These are phyloP conservation scores for Boletales sp. DNA, from an alignment of 768 basidiomycete species.

Conservation along the genomic window DNA sequence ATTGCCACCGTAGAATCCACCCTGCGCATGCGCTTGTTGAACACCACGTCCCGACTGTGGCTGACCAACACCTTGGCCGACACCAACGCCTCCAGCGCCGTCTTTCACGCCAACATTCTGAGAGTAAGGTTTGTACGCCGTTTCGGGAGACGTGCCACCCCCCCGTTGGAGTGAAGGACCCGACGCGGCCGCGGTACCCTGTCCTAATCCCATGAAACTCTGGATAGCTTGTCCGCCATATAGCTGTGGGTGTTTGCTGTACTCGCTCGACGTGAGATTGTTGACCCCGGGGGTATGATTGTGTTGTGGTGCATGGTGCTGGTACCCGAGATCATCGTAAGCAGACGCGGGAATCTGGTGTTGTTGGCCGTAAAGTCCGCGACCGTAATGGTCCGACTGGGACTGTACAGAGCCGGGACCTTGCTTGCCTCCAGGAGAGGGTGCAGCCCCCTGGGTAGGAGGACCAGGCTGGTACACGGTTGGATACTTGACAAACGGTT, in stretches of 20 bases:
- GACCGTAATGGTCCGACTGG: constrained; percentile 58
- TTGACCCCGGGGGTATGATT: constrained; percentile 49
- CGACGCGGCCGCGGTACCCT: constrained; percentile 36
- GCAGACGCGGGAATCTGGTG: constrained; percentile 41
- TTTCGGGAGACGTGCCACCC: constrained; percentile 62
- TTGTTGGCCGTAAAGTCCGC: constrained; percentile 65
- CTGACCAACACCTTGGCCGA: constrained; percentile 30
- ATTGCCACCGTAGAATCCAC: constrained; percentile 43
- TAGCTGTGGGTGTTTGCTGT: constrained; percentile 42
- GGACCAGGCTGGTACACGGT: constrained; percentile 72
- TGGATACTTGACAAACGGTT: constrained; percentile 75
- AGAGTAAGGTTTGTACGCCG: constrained; percentile 73
- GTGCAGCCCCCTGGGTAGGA: constrained; percentile 61
- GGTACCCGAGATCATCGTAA: constrained; percentile 52
- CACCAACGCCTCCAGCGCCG: constrained; percentile 44
- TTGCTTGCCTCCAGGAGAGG: constrained; percentile 66
- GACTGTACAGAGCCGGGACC: constrained; percentile 50
- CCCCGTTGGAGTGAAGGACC: constrained; percentile 45
- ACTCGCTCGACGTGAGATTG: constrained; percentile 39
- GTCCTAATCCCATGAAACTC: constrained; percentile 66
- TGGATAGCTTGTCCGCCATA: constrained; percentile 60
- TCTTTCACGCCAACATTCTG: constrained; percentile 54
- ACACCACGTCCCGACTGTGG: constrained; percentile 42
- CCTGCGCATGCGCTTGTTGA: constrained; percentile 42
- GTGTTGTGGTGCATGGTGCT: constrained; percentile 53